Evolutionary conservation across 768 basidiomycete species (phyloP), one percentile per base, ranked within the genome.

Genomic region (Phanerochaete carnosa): DNA sequence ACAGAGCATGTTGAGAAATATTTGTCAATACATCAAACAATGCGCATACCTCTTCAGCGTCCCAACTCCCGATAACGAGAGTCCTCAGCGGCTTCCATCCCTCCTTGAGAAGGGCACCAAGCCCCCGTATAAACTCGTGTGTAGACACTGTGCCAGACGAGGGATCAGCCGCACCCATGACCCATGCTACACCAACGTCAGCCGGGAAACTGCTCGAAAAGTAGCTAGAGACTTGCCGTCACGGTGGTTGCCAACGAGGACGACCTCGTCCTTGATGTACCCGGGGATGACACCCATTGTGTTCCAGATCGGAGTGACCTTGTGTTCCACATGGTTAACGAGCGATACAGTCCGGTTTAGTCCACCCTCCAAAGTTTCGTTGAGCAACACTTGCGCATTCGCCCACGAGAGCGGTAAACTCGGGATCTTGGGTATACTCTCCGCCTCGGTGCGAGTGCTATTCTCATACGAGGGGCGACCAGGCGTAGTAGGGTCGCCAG

Each of bases 281-380:
- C 93, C 94, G 6, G 92, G 94, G 60, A 95, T 89, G 30, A 87
- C 80, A 12, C 82, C 88, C 83, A 90, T 90, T 13, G 85, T 80
- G 74, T 96, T 97, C 93, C 93, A 96, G 51, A 96, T 93, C 16
- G 94, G 92, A 3, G 82, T 94, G 15, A 95, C 83, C 68, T 86
- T 85, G 28, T 81, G 85, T 58, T 93, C 82, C 43, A 96, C 90
- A 64, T 86, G 75, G 70, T 90, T 92, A 23, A 81, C 78, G 13
- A 92, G 72, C 57, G 77, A 76, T 23, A 90, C 75, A 9, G 75
- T 75, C 16, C 73, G 76, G 53, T 80, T 69, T 68, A 73, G 28
- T 60, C 80, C 81, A 12, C 75, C 72, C 13, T 81, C 78, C 39
- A 76, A 69, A 25, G 85, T 70, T 53, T 80, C 77, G 47, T 77